phyloP scores from a whole-genome alignment of 192 early-diverging fungal species.

The Coemansia sp. region DNA sequence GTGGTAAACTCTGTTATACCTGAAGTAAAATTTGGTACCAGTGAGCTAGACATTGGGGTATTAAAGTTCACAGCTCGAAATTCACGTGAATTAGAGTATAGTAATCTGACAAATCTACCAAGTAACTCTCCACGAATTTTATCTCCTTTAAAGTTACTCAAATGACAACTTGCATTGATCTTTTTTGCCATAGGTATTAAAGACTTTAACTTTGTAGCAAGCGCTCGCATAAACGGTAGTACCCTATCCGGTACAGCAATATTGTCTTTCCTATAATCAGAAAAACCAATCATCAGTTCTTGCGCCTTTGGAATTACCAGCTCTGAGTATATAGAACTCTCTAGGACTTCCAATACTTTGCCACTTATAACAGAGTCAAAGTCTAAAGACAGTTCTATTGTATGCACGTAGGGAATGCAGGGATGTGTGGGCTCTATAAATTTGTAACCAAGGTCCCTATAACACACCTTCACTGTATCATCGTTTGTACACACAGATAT shows the following conservation, averaged over 20 bases:
- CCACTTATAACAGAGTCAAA: background rate
- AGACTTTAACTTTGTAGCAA: background rate
- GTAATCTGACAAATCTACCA: constrained; percentile 5
- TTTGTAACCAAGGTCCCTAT: background rate
- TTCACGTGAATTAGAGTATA: background rate
- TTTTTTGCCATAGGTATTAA: background rate
- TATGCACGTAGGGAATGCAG: background rate
- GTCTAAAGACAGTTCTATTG: background rate
- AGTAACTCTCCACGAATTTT: background rate
- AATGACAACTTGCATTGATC: background rate
- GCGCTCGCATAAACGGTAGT: constrained; percentile 5
- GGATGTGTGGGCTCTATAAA: background rate
- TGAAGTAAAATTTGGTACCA: constrained; percentile 6
- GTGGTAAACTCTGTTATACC: background rate
- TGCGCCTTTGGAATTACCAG: background rate
- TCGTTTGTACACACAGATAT: background rate
- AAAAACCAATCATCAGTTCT: background rate
- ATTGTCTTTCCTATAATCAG: background rate
- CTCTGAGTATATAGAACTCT: background rate
- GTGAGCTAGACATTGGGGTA: background rate
- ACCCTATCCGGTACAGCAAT: background rate
- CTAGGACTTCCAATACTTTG: background rate
- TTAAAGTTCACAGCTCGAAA: constrained; percentile 2
- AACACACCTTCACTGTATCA: background rate
- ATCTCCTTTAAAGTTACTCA: background rate